phyloP scores from a whole-genome alignment of 2,329 filamentous ascomycete genomes.

The Clonostachys byssicola region DNA sequence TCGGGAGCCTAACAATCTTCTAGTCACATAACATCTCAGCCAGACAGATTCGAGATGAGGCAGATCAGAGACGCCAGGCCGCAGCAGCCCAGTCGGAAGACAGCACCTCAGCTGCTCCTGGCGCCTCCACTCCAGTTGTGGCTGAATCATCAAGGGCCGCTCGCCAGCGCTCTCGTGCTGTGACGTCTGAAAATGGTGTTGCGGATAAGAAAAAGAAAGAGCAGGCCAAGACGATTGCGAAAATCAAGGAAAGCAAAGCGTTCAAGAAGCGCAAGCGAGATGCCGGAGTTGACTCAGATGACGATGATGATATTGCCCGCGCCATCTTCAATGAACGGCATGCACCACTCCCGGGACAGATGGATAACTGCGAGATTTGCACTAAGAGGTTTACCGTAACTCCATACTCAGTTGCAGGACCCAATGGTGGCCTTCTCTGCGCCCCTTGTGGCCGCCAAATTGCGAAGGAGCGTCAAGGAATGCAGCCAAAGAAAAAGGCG shows the following conservation, averaged over 20 bases:
- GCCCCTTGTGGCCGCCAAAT: constrained; percentile 73
- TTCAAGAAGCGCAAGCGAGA: constrained; percentile 48
- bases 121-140: constrained; percentile 4
- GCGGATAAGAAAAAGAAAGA: constrained; percentile 34
- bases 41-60: constrained; percentile 45
- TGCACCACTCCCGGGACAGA: constrained; percentile 71
- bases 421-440: constrained; percentile 83
- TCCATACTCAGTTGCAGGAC: constrained; percentile 77
- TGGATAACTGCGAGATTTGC: constrained; percentile 84
- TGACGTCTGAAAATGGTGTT: constrained; percentile 1
- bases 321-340: constrained; percentile 40
- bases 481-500: constrained; percentile 25
- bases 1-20: not conserved
- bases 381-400: constrained; percentile 90
- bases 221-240: constrained; percentile 50
- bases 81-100: constrained; percentile 7
- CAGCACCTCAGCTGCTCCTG: not conserved
- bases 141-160: not conserved
- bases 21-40: constrained; percentile 71
- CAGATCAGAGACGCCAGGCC: constrained; percentile 37
- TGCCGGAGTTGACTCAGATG: constrained; percentile 33
- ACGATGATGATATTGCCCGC: constrained; percentile 46
- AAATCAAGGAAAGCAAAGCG: constrained; percentile 57
- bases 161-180: not conserved
- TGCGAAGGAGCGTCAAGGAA: constrained; percentile 53